These are phyloP conservation scores for Cochliopodium minus DNA, from an alignment of 208 protist species.

Conservation along the genomic window DNA sequence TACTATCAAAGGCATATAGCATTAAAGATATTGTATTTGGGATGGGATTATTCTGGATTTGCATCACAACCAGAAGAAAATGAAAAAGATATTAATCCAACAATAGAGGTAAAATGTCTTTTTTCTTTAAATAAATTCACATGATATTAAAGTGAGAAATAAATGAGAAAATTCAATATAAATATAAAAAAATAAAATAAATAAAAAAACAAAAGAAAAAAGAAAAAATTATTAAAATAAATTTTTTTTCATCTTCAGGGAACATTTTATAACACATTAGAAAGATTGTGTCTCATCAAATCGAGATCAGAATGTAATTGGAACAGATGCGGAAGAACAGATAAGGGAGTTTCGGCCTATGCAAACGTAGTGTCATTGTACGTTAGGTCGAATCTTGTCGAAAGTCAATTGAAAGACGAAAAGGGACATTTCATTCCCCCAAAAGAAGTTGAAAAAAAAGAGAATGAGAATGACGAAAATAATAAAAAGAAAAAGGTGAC, in stretches of 20 bases:
- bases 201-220: too few species aligned
- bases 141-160: too few species aligned
- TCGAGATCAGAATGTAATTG: conserved; percentile 19
- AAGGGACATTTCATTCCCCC: background rate
- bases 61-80: conserved; percentile 25
- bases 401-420: background rate
- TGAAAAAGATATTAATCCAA: too few species aligned
- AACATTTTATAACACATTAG: conserved; percentile 9
- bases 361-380: conserved; percentile 37
- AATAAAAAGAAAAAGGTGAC: background rate
- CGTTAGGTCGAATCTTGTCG: conserved; percentile 20
- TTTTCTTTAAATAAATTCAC: too few species aligned
- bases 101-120: too few species aligned
- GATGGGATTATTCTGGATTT: conserved; percentile 44
- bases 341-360: conserved; percentile 61
- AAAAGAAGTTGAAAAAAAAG: background rate
- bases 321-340: conserved; percentile 53
- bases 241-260: too few species aligned
- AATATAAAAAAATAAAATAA: too few species aligned
- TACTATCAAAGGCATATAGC: conserved; percentile 27
- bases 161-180: too few species aligned
- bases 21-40: conserved; percentile 47
- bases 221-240: too few species aligned
- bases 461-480: background rate
- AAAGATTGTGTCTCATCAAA: background rate